Evolutionary conservation across 1,284 basidiomycete species (phyloP), one percentile per base, ranked within the genome.

Genomic region (Moesziomyces parantarcticus): DNA sequence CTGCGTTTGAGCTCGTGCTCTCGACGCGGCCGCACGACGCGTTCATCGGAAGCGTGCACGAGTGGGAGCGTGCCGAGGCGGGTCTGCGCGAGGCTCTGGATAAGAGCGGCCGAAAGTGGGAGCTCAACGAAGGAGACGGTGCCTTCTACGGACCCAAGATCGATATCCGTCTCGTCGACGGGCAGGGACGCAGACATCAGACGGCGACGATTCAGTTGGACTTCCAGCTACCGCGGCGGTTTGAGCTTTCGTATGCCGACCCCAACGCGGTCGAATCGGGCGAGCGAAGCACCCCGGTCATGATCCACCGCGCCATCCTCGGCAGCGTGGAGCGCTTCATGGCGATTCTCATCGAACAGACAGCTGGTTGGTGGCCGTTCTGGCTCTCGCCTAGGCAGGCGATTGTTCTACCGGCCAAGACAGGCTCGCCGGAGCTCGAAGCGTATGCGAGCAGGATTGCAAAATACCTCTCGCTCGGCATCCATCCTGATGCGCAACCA

Each of bases 61-160:
- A 78, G 20, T 83, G 82, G 82, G 73, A 80, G 18, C 46, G 43
- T 13, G 82, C 82, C 7, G 81, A 83, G 49, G 57, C 72, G 1
- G 66, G 58, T 3, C 47, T 83, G 14, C 60, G 55, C 9, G 32
- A 57, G 10, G 80, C 82, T 1, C 59, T 83, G 9, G 74, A 83
- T 13, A 44, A 41, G 3, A 75, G 66, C 20, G 75, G 75, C 2
- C 56, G 65, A 0, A 26, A 41, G 11, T 83, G 81, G 79, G 45
- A 66, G 41, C 46, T 81, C 7, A 83, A 83, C 36, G 51, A 73
- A 42, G 82, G 76, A 10, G 82, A 83, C 52, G 82, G 82, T 0
- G 82, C 82, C 0, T 83, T 83, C 42, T 83, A 83, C 51, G 82
- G 82, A 1, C 82, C 82, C 48, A 83, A 83, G 58, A 83, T 83